Evolutionary conservation across 768 basidiomycete genomes (phyloP).

Genomic region (Thelephora aurantiotincta): DNA sequence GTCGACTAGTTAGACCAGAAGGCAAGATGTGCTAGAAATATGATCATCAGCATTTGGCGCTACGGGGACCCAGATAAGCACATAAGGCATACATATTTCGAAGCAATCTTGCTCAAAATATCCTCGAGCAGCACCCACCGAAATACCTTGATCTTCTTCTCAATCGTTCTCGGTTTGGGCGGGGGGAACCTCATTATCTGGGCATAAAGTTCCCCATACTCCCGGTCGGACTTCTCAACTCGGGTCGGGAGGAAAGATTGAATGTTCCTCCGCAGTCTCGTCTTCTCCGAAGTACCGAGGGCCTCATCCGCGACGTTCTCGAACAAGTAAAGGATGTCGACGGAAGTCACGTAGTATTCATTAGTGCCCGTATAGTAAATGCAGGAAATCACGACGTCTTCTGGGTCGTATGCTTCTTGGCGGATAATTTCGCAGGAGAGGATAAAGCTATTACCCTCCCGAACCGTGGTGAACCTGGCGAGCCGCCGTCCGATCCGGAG

Average conservation of each 20-base stretch:
- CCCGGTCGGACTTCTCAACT: constrained; percentile 72
- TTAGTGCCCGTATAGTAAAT: constrained; percentile 65
- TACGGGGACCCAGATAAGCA: too few relatives aligned
- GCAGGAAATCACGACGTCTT: constrained; percentile 84
- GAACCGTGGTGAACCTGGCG: constrained; percentile 71
- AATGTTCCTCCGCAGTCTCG: constrained; percentile 85
- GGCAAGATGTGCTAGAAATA: too few relatives aligned
- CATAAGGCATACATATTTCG: constrained; percentile 55
- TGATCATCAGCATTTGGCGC: too few relatives aligned
- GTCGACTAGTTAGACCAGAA: too few relatives aligned
- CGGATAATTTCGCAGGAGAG: constrained; percentile 65
- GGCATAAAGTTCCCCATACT: constrained; percentile 81
- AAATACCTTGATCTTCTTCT: constrained; percentile 90
- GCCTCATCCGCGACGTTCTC: constrained; percentile 63
- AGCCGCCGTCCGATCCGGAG: constrained; percentile 59
- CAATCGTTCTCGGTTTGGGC: constrained; percentile 92
- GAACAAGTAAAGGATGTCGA: constrained; percentile 89
- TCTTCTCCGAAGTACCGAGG: constrained; percentile 94
- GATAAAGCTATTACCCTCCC: constrained; percentile 63
- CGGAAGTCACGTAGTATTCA: constrained; percentile 82
- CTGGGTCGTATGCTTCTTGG: constrained; percentile 58
- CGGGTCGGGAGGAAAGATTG: constrained; percentile 88
- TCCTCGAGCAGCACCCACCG: constrained; percentile 58
- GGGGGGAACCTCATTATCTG: constrained; percentile 92
- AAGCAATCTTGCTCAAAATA: constrained; percentile 66